phyloP scores from a whole-genome alignment of 306 rosid genomes.

The Prunus armeniaca region DNA sequence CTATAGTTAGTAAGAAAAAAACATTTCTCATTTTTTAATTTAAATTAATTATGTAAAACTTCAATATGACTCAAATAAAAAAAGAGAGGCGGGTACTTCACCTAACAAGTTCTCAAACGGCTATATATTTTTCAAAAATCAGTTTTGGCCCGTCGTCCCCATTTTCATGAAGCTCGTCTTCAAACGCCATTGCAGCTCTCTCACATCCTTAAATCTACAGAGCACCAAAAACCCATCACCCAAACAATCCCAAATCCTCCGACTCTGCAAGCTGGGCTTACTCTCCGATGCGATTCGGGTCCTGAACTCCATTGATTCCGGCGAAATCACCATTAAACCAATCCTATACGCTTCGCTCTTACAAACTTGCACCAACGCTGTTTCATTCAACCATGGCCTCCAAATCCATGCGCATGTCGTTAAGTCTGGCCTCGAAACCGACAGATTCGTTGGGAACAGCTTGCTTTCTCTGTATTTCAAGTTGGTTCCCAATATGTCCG shows the following conservation, averaged over 20 bases:
- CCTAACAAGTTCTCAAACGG: neutral
- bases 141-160: neutral
- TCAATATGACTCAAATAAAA: neutral
- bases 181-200: slow-evolving; percentile 42
- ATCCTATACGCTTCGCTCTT: slow-evolving; percentile 67
- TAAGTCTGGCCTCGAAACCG: slow-evolving; percentile 65
- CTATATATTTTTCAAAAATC: neutral
- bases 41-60: neutral
- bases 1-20: no score
- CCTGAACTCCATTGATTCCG: slow-evolving; percentile 42
- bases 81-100: neutral
- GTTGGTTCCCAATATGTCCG: slow-evolving; percentile 36
- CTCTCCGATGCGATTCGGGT: slow-evolving; percentile 44
- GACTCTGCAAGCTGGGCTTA: slow-evolving; percentile 39
- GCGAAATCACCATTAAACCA: slow-evolving; percentile 41
- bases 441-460: slow-evolving; percentile 78
- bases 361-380: slow-evolving; percentile 51
- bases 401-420: slow-evolving; percentile 65
- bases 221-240: slow-evolving; percentile 13
- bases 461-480: slow-evolving; percentile 75
- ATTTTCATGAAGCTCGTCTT: slow-evolving; percentile 43
- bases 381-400: slow-evolving; percentile 48
- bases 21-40: no score
- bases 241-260: slow-evolving; percentile 44
- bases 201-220: slow-evolving; percentile 25